phyloP scores from a whole-genome alignment of 2,329 filamentous ascomycete genomes.

The Beauveria sp. region DNA sequence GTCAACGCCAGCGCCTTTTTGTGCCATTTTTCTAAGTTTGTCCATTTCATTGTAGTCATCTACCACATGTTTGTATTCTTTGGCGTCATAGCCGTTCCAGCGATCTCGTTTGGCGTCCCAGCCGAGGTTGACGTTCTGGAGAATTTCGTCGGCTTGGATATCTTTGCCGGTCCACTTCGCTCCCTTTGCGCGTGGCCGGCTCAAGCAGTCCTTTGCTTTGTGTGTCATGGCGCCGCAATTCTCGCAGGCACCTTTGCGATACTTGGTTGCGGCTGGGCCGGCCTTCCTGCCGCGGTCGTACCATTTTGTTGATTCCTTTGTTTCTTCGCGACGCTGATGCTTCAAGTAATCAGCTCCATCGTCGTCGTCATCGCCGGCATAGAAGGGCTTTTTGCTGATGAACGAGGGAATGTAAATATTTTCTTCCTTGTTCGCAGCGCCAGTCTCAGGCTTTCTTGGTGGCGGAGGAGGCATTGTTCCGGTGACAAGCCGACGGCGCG shows the following conservation, averaged over 20 bases:
- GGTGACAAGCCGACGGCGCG: neutral
- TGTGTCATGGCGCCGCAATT: conserved; percentile 98
- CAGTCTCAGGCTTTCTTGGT: conserved; percentile 27
- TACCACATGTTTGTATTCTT: conserved; percentile 79
- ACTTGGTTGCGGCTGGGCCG: conserved; percentile 88
- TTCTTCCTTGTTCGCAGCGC: conserved; percentile 64
- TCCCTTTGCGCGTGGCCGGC: conserved; percentile 78
- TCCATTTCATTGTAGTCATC: conserved; percentile 86
- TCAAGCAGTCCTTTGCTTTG: conserved; percentile 89
- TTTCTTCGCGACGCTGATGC: conserved; percentile 67
- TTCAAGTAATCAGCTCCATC: conserved; percentile 84
- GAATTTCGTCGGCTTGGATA: conserved; percentile 84
- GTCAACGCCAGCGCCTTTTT: conserved; percentile 40
- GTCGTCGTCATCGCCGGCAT: conserved; percentile 71
- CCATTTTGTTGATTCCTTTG: conserved; percentile 74
- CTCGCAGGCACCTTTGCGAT: conserved; percentile 94
- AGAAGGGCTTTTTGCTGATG: conserved; percentile 97
- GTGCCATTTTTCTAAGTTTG: conserved; percentile 54
- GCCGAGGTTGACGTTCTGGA: conserved; percentile 78
- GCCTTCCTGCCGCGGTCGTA: conserved; percentile 82
- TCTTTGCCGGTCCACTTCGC: conserved; percentile 89
- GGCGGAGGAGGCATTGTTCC: conserved; percentile 21
- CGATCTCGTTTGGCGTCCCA: conserved; percentile 98
- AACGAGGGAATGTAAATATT: conserved; percentile 98
- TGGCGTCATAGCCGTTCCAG: conserved; percentile 95